Conservation (phyloP, 495 filamentous ascomycete species). For the Xylaria palmicola region DNA sequence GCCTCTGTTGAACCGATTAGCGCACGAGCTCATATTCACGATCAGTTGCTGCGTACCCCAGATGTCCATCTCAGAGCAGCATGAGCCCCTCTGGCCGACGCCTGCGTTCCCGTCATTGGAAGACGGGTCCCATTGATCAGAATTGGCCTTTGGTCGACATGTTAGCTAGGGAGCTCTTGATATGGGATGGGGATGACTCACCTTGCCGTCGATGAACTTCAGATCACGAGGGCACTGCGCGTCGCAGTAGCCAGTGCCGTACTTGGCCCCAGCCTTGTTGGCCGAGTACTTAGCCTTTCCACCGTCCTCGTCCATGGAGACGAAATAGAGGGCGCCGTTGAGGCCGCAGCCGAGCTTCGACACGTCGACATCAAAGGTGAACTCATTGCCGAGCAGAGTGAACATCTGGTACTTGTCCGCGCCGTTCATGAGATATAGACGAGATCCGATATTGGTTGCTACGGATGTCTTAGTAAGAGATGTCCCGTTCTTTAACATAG, state of each 20-base stretch:
- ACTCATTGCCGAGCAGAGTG: slow-evolving; percentile 54
- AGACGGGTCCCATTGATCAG: slow-evolving; percentile 58
- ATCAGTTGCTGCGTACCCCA: slow-evolving; percentile 43
- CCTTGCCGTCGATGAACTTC: slow-evolving; percentile 50
- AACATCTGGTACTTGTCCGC: slow-evolving; percentile 55
- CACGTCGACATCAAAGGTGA: slow-evolving; percentile 60
- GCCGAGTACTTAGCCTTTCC: slow-evolving; percentile 45
- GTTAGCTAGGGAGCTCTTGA: background rate
- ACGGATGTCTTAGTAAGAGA: background rate
- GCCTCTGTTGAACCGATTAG: slow-evolving; percentile 48
- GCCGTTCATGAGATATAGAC: slow-evolving; percentile 54
- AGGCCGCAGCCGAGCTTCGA: slow-evolving; percentile 51
- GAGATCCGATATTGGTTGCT: slow-evolving; percentile 47
- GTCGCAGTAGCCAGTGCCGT: slow-evolving; percentile 60
- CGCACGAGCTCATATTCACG: slow-evolving; percentile 26
- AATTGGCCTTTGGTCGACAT: slow-evolving; percentile 45
- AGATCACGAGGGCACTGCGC: slow-evolving; percentile 54
- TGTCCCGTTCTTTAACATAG: background rate
- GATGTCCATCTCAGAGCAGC: slow-evolving; percentile 74
- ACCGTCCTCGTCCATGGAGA: slow-evolving; percentile 56
- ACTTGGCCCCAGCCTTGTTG: slow-evolving; percentile 60
- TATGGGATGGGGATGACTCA: slow-evolving; percentile 11
- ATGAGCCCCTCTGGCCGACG: slow-evolving; percentile 56
- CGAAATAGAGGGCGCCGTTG: slow-evolving; percentile 58
- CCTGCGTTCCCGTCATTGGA: slow-evolving; percentile 57